Evolutionary conservation across 108 stramenopile genomes (phyloP).

Genomic region (Aurantiochytrium sp.): DNA sequence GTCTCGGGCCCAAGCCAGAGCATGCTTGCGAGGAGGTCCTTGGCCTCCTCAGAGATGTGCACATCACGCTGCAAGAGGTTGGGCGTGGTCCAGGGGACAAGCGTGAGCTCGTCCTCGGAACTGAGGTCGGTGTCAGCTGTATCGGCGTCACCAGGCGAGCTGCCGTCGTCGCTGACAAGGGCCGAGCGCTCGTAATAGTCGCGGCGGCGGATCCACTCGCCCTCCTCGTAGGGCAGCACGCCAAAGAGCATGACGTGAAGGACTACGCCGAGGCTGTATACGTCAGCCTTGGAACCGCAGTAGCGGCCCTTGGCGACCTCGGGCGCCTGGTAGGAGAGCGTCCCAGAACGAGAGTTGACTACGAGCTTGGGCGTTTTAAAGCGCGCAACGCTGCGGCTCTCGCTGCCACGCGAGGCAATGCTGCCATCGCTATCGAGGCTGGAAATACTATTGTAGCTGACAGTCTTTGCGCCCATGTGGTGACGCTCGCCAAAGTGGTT

Average conservation of each 20-base stretch:
- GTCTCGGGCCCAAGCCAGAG: not conserved
- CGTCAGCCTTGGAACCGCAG: not conserved
- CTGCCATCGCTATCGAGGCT: not conserved
- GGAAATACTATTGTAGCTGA: not conserved
- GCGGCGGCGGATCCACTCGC: not conserved
- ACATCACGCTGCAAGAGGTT: not conserved
- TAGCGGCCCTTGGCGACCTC: not conserved
- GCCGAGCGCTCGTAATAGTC: not conserved
- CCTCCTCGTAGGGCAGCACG: not conserved
- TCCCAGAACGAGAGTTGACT: not conserved
- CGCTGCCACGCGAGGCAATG: not conserved
- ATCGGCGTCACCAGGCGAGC: not conserved
- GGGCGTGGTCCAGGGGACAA: not conserved
- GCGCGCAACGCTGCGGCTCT: not conserved
- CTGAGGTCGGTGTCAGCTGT: not conserved
- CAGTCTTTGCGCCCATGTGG: not conserved
- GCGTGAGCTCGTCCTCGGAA: not conserved
- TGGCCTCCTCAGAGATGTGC: not conserved
- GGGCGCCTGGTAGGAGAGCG: not conserved
- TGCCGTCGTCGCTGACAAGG: not conserved
- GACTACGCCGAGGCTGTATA: not conserved
- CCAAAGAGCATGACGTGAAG: constrained; percentile 4
- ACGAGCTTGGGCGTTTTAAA: constrained; percentile 1
- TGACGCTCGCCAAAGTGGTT: too few relatives aligned
- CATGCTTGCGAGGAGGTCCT: not conserved